Base-by-base conservation (phyloP, 352 stramenopile genomes). In the Phytophthora sp. region DNA sequence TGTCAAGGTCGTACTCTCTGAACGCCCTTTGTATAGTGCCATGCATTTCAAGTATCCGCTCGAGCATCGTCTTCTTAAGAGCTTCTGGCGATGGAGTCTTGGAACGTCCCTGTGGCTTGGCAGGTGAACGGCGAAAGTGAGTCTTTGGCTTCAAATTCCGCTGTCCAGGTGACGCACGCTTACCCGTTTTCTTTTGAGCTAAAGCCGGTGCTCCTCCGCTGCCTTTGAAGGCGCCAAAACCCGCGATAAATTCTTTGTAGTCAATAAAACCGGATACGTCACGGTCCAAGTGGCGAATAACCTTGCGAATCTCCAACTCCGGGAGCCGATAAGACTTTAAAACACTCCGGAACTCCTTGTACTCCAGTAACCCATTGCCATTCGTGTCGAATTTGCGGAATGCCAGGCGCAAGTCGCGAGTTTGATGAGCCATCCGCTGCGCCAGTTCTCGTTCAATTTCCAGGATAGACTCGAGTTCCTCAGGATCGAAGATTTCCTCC, bases 361-460 rank as follows among this genome's bases (percentile, higher is more conserved):
- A 91, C 62, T 91, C 83, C 33, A 91, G 49, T 5, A 71, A 52
- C 3, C 83, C 83, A 33, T 90, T 90, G 13, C 83, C 80, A 27
- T 91, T 91, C 11, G 76, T 35, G 39, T 91, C 83, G 38, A 90
- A 90, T 47, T 88, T 90, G 4, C 72, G 75, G 50, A 91, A 91
- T 23, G 83, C 83, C 0, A 77, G 39, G 0, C 83, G 70, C 45
- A 91, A 23, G 42, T 91, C 83, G 15, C 83, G 77, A 16, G 80
- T 84, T 38, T 82, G 74, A 38, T 74, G 63, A 3, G 82, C 56
- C 60, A 91, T 91, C 1, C 83, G 56, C 21, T 80, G 55, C 0
- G 80, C 83, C 0, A 91, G 53, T 16, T 89, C 80, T 1, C 80
- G 74, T 49, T 91, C 83, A 35, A 91, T 86, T 36, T 91, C 83